Base-by-base conservation (phyloP, 208 protist genomes). In the Wallacemonas sp. region DNA sequence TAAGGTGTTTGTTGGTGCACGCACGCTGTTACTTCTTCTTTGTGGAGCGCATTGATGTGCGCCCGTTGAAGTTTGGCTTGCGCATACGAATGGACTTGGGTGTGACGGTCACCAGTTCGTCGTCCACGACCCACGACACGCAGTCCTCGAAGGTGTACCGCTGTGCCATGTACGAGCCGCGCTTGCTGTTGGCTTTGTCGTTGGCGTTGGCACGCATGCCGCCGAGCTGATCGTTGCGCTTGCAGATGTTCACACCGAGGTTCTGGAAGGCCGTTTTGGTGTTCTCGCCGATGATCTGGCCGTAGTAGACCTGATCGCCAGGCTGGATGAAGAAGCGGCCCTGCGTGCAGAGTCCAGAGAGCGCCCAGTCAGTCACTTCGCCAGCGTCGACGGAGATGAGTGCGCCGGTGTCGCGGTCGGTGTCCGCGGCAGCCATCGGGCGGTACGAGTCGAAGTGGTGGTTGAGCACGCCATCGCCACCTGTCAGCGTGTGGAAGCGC, bases 51-150 rank as follows among this genome's bases (percentile, higher is more conserved):
- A 95, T 95, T 3, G 78, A 87, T 5, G 92, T 97, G 71, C 94
- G 95, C 0, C 92, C 92, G 57, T 85, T 94, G 66, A 97, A 97
- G 21, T 87, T 85, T 0, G 89, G 92, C 65, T 93, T 91, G 0
- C 92, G 88, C 81, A 97, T 95, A 21, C 92, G 87, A 41, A 97
- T 93, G 30, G 89, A 95, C 70, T 95, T 92, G 49, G 92, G 92
- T 21, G 92, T 97, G 23, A 97, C 92, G 19, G 92, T 97, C 8
- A 97, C 90, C 23, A 97, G 74, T 66, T 97, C 92, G 36, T 95
- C 88, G 55, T 92, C 87, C 9, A 85, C 86, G 21, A 95, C 89
- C 90, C 92, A 97, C 16, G 92, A 75, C 0, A 93, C 75, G 47
- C 87, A 94, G 60, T 97, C 92, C 69, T 97, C 92, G 62, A 97